phyloP scores from a whole-genome alignment of 2,329 filamentous ascomycete species.

The Penicillium fuscoglaucum region DNA sequence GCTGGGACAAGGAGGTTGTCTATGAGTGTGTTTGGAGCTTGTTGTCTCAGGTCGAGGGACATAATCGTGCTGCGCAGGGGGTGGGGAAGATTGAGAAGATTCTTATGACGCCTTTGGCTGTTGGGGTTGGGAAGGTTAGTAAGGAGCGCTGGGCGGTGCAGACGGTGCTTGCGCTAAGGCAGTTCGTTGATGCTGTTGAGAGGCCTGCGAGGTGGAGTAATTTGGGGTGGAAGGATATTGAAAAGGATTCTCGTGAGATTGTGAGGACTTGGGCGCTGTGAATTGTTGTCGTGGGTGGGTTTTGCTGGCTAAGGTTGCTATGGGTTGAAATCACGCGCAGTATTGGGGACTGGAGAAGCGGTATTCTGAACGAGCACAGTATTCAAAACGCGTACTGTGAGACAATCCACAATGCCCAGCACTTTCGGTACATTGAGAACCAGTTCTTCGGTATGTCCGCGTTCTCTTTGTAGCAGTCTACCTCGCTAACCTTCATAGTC shows the following conservation, averaged over 20 bases:
- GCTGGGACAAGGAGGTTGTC: slow-evolving; percentile 55
- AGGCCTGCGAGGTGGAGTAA: slow-evolving; percentile 46
- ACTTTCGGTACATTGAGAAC: slow-evolving; percentile 96
- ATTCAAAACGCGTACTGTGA: slow-evolving; percentile 85
- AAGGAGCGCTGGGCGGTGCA: slow-evolving; percentile 53
- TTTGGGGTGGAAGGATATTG: slow-evolving; percentile 41
- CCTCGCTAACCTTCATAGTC: slow-evolving; percentile 43
- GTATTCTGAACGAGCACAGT: slow-evolving; percentile 79
- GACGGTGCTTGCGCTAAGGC: slow-evolving; percentile 53
- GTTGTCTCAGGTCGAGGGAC: slow-evolving; percentile 50
- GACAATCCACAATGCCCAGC: slow-evolving; percentile 80
- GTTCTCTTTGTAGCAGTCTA: background rate
- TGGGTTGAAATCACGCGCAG: slow-evolving; percentile 64
- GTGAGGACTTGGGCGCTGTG: slow-evolving; percentile 17
- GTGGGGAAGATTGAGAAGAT: slow-evolving; percentile 42
- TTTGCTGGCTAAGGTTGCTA: background rate
- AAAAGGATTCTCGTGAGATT: slow-evolving; percentile 28
- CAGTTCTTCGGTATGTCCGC: slow-evolving; percentile 80
- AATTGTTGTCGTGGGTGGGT: background rate
- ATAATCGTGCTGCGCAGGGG: slow-evolving; percentile 39
- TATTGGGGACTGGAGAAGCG: slow-evolving; percentile 90
- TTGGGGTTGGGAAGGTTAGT: slow-evolving; percentile 50
- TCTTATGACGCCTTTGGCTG: slow-evolving; percentile 56
- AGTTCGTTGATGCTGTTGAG: slow-evolving; percentile 52
- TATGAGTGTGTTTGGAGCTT: slow-evolving; percentile 58